Evolutionary conservation across 345 rosid species (phyloP).

Genomic region (Camelina sativa): DNA sequence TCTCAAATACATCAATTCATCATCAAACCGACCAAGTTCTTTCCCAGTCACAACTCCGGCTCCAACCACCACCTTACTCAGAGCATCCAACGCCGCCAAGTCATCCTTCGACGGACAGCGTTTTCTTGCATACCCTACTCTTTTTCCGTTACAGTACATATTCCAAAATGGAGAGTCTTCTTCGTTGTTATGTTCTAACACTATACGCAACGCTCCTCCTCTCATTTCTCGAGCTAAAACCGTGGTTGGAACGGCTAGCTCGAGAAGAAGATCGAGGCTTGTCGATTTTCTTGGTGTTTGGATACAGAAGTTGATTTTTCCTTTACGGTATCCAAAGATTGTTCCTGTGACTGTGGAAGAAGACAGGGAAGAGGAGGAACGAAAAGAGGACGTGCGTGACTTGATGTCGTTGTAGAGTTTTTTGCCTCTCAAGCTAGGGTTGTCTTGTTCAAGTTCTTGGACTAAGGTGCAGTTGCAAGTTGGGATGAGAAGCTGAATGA

Average conservation of each 20-base stretch:
- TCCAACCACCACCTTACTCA: constrained; percentile 61
- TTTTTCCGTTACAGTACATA: constrained; percentile 72
- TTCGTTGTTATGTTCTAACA: constrained; percentile 48
- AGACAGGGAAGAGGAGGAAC: constrained; percentile 44
- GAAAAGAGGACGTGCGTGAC: constrained; percentile 36
- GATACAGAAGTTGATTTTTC: constrained; percentile 65
- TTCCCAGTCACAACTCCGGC: constrained; percentile 62
- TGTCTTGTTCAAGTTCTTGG: constrained; percentile 43
- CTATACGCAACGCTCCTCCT: constrained; percentile 64
- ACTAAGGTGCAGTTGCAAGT: constrained; percentile 53
- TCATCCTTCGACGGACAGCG: constrained; percentile 55
- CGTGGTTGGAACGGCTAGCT: constrained; percentile 59
- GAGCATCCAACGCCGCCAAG: constrained; percentile 49
- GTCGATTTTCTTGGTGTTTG: constrained; percentile 54
- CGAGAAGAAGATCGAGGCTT: constrained; percentile 57
- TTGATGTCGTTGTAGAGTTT: constrained; percentile 38
- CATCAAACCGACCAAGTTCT: constrained; percentile 47
- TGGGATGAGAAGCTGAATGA: constrained; percentile 64
- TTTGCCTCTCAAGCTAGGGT: constrained; percentile 36
- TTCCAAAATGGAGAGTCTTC: constrained; percentile 52
- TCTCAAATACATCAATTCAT: constrained; percentile 68
- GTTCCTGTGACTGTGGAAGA: constrained; percentile 62
- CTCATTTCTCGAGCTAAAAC: constrained; percentile 72
- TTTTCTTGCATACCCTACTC: constrained; percentile 67
- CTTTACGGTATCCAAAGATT: constrained; percentile 62